Evolutionary conservation across 345 rosid genomes (phyloP).

Genomic region (Brassica juncea): DNA sequence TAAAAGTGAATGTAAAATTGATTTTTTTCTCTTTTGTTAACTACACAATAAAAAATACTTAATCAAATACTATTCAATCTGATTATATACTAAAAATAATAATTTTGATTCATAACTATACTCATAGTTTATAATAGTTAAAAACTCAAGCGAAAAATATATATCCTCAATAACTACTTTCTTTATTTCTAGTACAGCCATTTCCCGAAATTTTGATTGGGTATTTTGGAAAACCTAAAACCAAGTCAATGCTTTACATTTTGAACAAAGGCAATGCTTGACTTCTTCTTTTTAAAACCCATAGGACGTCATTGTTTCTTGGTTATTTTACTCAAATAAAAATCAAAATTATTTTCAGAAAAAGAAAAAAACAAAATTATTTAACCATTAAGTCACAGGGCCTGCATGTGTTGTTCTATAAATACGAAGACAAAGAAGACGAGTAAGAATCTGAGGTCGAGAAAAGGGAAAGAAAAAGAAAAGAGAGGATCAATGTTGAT

Average conservation of each 20-base stretch:
- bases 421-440: constrained; percentile 9
- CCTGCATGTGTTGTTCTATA: constrained; percentile 11
- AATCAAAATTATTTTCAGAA: not conserved
- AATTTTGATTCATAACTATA: no score
- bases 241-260: not conserved
- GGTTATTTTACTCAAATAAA: not conserved
- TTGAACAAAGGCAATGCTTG: not conserved
- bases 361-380: not conserved
- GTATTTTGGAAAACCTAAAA: not conserved
- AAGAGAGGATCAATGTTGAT: constrained; percentile 18
- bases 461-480: not conserved
- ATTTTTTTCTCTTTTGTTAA: no score
- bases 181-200: not conserved
- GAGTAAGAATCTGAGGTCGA: not conserved
- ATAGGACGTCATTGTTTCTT: not conserved
- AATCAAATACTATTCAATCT: no score
- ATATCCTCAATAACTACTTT: no score
- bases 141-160: no score
- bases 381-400: constrained; percentile 17
- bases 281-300: not conserved
- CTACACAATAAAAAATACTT: no score
- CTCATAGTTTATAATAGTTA: no score
- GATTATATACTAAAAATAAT: no score
- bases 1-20: no score
- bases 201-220: not conserved